Evolutionary conservation across 106 monocot genomes (phyloP), one percentile per base, ranked within the genome.

Genomic region (Dioscorea dumetorum): DNA sequence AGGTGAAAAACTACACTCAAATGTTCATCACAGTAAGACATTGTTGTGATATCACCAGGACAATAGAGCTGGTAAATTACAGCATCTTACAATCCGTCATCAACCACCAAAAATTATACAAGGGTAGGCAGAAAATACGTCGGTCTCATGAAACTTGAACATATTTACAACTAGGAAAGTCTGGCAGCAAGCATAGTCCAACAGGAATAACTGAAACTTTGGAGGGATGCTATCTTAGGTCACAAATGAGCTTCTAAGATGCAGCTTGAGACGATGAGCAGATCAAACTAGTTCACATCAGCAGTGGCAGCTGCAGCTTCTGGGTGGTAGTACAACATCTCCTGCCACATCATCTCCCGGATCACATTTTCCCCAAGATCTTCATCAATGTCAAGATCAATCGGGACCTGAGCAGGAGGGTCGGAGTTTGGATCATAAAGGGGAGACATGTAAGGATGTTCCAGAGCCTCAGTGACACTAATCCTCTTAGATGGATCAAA

Each of bases 401-500:
- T 74, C 11, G 86, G 88, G 0, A 82, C 76, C 53, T 86, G 70
- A 31, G 86, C 79, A 8, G 81, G 83, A 20, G 74, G 85, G 24
- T 89, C 71, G 20, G 86, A 61, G 48, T 50, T 77, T 7, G 93
- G 93, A 34, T 93, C 88, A 58, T 79, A 86, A 7, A 93, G 81
- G 18, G 74, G 67, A 50, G 88, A 73, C 86, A 93, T 80, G 59
- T 88, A 93, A 12, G 93, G 93, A 57, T 93, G 93, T 48, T 67
- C 62, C 18, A 93, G 69, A 52, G 93, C 93, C 69, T 89, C 93
- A 22, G 50, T 71, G 16, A 93, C 93, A 50, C 86, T 84, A 31
- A 93, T 89, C 48, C 93, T 74, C 80, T 86, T 85, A 0, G 84
- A 73, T 1, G 93, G 93, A 41, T 93, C 93, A 60, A 93, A 93